Base-by-base conservation (phyloP, 192 early-diverging fungal species). In the Coemansia sp. region DNA sequence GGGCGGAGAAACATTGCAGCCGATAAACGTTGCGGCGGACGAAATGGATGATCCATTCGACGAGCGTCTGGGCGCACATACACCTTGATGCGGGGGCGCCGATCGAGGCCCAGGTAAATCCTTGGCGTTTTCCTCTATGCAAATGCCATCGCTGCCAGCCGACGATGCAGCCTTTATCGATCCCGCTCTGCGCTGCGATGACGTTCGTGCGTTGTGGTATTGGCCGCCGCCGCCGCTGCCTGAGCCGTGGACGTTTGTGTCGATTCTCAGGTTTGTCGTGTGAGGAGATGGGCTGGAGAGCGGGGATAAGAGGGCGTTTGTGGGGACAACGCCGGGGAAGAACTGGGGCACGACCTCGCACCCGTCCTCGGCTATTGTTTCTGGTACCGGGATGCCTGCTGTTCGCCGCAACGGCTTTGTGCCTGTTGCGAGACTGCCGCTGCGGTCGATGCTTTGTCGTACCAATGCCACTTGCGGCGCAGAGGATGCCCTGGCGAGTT, bases 271-370 rank as follows among this genome's bases (percentile, higher is more conserved):
- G 29, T 1, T 3, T 29, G 29, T 29, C 29, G 29, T 29, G 29
- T 29, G 29, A 5, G 65, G 35, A 5, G 49, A 13, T 22, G 48
- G 49, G 40, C 49, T 67, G 48, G 45, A 48, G 45, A 19, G n/a
- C n/a, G 45, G n/a, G 3, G 23, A 2, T 7, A 52, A 25, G 32
- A 33, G 15, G 9, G 17, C 29, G 15, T n/a, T 19, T n/a, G 55
- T 36, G 34, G 55, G 55, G 61, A 29, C 52, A 65, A 79, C 8
- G 6, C 71, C 67, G 5, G 71, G 76, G 49, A 73, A 73, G 52
- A 79, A 79, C 67, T 79, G 76, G 2, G 76, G 76, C 53, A 77
- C 75, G 9, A 69, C 62, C 46, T 77, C 75, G 57, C 74, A 67
- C 22, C 59, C 62, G 38, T 77, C 75, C 46, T 71, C 69, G 25